A percentile compares a stretch with the other conserved stretches of the same genome.
These are phyloP conservation scores for Amylocystis lapponica DNA, from an alignment of 768 basidiomycete species.

Conservation along the genomic window DNA sequence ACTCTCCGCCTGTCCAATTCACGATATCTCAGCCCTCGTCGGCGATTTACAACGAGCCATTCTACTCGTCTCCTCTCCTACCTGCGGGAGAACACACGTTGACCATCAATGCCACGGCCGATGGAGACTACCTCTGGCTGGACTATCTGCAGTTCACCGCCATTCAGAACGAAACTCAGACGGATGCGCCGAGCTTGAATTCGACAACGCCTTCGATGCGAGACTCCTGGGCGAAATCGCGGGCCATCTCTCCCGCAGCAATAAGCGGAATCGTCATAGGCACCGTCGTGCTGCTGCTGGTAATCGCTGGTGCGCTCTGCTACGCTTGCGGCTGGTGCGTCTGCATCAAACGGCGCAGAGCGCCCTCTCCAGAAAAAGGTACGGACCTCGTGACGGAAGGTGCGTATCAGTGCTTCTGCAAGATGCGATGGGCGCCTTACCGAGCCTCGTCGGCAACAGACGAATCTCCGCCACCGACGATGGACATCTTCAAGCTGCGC, in stretches of 20 bases:
- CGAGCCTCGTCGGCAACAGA: not conserved
- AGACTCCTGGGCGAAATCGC: no score
- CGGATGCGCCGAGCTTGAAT: not conserved
- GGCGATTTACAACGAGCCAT: conserved; percentile 4
- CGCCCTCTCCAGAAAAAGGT: not conserved
- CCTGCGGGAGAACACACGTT: conserved; percentile 8
- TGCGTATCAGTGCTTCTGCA: not conserved
- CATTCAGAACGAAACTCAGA: not conserved
- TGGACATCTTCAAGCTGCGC: not conserved
- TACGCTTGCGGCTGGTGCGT: not conserved
- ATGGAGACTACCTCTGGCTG: conserved; percentile 5
- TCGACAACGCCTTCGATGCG: conserved; percentile 1
- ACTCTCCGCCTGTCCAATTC: not conserved
- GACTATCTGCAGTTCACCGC: conserved; percentile 11
- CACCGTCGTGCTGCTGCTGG: not conserved
- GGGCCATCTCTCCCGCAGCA: conserved; percentile 1
- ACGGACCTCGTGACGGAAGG: not conserved
- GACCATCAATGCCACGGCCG: conserved; percentile 2
- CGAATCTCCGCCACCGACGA: not conserved
- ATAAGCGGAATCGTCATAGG: conserved; percentile 10
- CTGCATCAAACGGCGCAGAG: not conserved
- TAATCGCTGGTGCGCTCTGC: not conserved
- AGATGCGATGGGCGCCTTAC: not conserved
- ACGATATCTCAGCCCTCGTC: not conserved
- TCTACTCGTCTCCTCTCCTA: conserved; percentile 7